Base-by-base conservation (phyloP, 208 protist genomes). In the Angomonas deanei region DNA sequence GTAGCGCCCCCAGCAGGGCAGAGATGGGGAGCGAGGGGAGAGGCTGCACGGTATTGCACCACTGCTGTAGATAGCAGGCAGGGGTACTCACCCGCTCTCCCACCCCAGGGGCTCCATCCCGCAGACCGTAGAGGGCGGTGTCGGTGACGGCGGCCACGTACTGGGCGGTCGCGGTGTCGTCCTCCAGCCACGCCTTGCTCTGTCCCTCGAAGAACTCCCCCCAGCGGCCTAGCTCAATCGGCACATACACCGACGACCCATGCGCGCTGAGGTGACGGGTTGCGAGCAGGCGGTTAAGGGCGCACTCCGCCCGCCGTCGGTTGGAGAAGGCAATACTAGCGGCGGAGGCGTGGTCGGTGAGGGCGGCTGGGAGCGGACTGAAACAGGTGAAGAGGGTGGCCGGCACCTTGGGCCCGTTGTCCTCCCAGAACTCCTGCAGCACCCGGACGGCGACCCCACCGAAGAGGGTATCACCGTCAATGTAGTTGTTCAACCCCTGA, bases 131-230 rank as follows among this genome's bases (percentile, higher is more conserved):
- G 26, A 92, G 69, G 8, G 82, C 78, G 3, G 64, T 89, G 67
- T 94, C 88, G 6, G 75, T 42, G 19, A 88, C 58, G 6, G 84
- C 72, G 11, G 88, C 88, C 31, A 89, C 38, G 42, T 83, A 76
- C 76, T 94, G 88, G 47, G 88, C 88, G 11, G 88, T 92, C 28
- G 87, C 78, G 10, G 58, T 64, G 34, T 91, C 87, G 42, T 91
- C 71, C 21, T 81, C 56, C n/a, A 91, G 68, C 84, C 87, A 93
- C 55, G 63, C 64, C 13, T 47, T 34, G 2, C 3, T 4, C 3
- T n/a, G 19, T 11, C 34, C 11, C 10, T 49, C 23, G 65, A 93
- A 93, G 32, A 87, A 85, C 4, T 26, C 28, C 0, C 39, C 54
- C 84, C 87, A 93, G n/a, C 80, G 52, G 10, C 30, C 49, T 23